Conservation (phyloP, 2,329 filamentous ascomycete genomes). For the Fusarium caatingaense region DNA sequence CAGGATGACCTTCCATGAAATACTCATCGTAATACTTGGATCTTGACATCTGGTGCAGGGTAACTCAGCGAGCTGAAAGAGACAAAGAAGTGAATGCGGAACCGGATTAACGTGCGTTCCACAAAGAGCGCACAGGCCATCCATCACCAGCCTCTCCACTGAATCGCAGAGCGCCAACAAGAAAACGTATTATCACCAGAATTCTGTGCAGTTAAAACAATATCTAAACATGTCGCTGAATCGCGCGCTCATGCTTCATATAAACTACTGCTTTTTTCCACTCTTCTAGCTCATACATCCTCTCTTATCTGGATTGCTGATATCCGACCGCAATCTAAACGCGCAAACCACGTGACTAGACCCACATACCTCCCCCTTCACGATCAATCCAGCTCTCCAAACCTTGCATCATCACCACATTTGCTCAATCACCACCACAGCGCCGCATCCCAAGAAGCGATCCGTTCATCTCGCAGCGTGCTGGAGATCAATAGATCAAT, state of each 20-base stretch:
- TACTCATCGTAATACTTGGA: not conserved
- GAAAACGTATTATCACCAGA: not conserved
- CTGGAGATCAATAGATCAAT: not conserved
- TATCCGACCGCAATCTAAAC: rapidly evolving
- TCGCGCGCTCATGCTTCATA: rapidly evolving
- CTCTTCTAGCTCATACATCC: rapidly evolving
- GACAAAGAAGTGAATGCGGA: not conserved
- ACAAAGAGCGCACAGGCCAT: not conserved
- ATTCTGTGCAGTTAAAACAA: rapidly evolving
- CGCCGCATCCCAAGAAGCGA: not conserved
- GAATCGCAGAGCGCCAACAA: not conserved
- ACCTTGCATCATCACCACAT: not conserved
- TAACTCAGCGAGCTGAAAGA: not conserved
- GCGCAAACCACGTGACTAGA: not conserved
- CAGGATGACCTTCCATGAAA: not conserved
- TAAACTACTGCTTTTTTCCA: rapidly evolving
- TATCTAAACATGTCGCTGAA: not conserved
- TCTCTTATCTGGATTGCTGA: not conserved
- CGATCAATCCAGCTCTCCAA: not conserved
- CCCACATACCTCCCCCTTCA: not conserved
- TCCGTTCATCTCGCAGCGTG: conserved; percentile 10
- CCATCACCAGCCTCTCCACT: not conserved
- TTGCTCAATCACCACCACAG: not conserved
- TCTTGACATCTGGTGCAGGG: not conserved
- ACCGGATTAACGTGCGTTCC: not conserved